Evolutionary conservation across 768 basidiomycete species (phyloP).

Genomic region (Hirschioporus abietinus): DNA sequence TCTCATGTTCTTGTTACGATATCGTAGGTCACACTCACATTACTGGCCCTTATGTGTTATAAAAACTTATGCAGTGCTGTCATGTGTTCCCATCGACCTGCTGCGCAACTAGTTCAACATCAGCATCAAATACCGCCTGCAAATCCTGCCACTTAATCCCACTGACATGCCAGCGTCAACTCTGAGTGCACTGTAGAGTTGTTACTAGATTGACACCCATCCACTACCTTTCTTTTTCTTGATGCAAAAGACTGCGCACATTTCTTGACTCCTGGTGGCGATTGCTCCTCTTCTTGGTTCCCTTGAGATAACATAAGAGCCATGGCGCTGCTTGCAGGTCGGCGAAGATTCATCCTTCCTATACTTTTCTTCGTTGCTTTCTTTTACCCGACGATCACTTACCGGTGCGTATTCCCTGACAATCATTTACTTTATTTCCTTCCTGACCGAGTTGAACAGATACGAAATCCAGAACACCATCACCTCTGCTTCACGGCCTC

Average conservation of each 20-base stretch:
- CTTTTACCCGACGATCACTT: constrained; percentile 1
- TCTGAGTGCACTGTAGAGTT: neutral
- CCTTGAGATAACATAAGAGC: neutral
- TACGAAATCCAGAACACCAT: constrained; percentile 47
- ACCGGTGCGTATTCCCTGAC: neutral
- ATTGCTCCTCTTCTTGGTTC: neutral
- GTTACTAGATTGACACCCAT: neutral
- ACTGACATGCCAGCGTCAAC: neutral
- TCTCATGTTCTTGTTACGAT: constrained; percentile 1
- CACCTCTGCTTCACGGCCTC: constrained; percentile 51
- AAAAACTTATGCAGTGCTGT: neutral
- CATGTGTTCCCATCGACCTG: neutral
- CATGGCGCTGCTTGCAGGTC: constrained; percentile 3
- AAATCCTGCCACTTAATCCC: neutral
- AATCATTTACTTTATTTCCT: neutral
- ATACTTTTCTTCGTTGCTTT: constrained; percentile 3
- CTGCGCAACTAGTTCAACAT: neutral
- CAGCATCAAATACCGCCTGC: neutral
- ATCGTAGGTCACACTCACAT: neutral
- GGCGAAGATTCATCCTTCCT: constrained; percentile 2
- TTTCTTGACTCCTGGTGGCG: neutral
- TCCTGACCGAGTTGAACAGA: constrained; percentile 19
- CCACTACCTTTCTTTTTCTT: neutral
- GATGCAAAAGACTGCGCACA: neutral
- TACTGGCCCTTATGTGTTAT: neutral